Conservation (phyloP, 176 grass and related monocot genomes). For the Triticum urartu region DNA sequence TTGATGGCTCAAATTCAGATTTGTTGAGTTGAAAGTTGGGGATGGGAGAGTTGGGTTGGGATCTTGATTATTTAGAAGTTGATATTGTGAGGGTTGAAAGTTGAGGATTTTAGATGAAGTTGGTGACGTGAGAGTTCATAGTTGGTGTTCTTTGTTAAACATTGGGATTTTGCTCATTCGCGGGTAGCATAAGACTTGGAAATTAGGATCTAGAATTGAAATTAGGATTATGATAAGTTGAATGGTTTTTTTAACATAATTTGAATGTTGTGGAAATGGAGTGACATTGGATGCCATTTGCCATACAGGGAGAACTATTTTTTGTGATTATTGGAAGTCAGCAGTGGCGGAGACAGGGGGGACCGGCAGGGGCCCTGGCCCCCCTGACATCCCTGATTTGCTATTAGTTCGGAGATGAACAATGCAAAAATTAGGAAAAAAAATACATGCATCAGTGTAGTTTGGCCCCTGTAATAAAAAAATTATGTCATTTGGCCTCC, state of each 20-base stretch:
- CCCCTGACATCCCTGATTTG: too few species aligned
- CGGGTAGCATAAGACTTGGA: not conserved
- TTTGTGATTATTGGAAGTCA: not conserved
- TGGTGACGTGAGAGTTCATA: not conserved
- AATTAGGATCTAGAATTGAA: not conserved
- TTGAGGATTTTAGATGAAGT: not conserved
- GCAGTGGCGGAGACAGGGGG: too few species aligned
- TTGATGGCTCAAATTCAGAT: too few species aligned
- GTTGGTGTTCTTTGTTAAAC: not conserved
- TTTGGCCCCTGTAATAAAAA: too few species aligned
- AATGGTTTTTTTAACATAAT: not conserved
- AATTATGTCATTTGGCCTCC: too few species aligned
- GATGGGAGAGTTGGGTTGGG: too few species aligned
- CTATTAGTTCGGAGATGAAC: too few species aligned
- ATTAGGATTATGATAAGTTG: not conserved
- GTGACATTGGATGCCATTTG: not conserved
- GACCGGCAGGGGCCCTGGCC: too few species aligned
- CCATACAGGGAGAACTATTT: not conserved
- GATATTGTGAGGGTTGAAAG: not conserved
- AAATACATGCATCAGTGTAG: too few species aligned
- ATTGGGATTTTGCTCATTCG: not conserved
- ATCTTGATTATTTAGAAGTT: too few species aligned
- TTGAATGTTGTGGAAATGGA: not conserved
- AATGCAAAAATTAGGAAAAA: too few species aligned
- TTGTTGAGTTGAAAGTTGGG: too few species aligned